Conservation (phyloP, 441 rosid species). For the Breynia disticha region DNA sequence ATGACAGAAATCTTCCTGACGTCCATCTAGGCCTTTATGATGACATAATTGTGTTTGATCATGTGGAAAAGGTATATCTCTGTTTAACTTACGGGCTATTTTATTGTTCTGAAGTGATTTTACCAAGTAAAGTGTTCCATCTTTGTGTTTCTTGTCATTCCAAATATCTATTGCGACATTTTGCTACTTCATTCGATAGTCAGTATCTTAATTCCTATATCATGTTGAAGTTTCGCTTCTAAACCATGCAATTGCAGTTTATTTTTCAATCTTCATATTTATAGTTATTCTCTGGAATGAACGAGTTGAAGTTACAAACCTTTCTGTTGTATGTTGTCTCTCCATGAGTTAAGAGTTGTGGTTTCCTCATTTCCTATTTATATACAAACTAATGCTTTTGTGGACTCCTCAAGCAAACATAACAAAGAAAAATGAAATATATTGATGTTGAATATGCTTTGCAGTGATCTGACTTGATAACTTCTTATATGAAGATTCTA, state of each 20-base stretch:
- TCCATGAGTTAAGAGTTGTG: neutral
- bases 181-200: neutral
- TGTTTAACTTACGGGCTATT: neutral
- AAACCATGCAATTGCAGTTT: neutral
- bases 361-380: too few relatives aligned
- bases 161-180: neutral
- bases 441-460: too few relatives aligned
- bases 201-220: neutral
- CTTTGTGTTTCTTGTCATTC: neutral
- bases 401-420: neutral
- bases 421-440: neutral
- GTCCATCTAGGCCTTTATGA: constrained; percentile 87
- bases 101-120: neutral
- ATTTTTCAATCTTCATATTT: too few relatives aligned
- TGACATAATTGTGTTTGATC: constrained; percentile 80
- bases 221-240: neutral
- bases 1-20: constrained; percentile 89
- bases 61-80: constrained; percentile 62
- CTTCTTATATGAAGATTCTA: neutral
- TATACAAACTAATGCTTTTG: too few relatives aligned
- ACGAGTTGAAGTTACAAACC: too few relatives aligned
- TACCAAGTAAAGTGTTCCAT: neutral
- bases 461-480: too few relatives aligned
- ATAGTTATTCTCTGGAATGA: too few relatives aligned
- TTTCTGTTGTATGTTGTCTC: too few relatives aligned